Evolutionary conservation across 1,139 yeast species (phyloP), one percentile per base, ranked within the genome.

Genomic region (Blastobotrys indianensis): DNA sequence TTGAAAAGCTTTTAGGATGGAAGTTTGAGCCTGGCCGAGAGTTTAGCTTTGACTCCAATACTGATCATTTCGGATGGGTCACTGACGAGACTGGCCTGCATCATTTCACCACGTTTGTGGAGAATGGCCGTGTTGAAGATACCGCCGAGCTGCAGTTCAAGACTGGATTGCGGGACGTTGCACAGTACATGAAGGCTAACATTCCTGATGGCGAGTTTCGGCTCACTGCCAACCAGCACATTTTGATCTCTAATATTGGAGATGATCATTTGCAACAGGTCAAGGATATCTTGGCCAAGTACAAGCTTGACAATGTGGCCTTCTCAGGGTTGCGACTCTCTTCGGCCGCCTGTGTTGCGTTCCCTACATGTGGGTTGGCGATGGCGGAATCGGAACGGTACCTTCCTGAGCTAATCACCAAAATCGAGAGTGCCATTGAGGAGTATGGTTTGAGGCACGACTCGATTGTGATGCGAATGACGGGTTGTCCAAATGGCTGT

Each of bases 401-500:
- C 66, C 74, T 92, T 58, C 98, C 98, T 9, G 80, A 75, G 47
- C 76, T 92, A 58, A 79, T 92, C 56, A 68, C 82, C 54, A 86
- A 87, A 68, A 72, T 92, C 51, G 98, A 92, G 67, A 78, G 72
- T 11, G 80, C 88, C 6, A 74, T 92, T 52, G 97, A 90, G 67
- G 95, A 88, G 60, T 81, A 81, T 55, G 98, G 98, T 5, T 76
- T 92, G 58, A 84, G 96, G 64, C 96, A 88, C 62, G 97, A 92
- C 66, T 82, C 95, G 6, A 77, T 92, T 56, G 95, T 88, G 30
- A 85, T 92, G 95, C 81, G 98, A 72, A 90, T 92, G 97, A 88
- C 97, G 37, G 98, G 98, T 52, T 92, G 98, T 76, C 97, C 97
- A 48, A 92, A 92, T 66, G 98, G 97, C 55, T 92, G 98, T 74